Conservation (phyloP, 2,329 filamentous ascomycete species). For the Monosporascus sp. region DNA sequence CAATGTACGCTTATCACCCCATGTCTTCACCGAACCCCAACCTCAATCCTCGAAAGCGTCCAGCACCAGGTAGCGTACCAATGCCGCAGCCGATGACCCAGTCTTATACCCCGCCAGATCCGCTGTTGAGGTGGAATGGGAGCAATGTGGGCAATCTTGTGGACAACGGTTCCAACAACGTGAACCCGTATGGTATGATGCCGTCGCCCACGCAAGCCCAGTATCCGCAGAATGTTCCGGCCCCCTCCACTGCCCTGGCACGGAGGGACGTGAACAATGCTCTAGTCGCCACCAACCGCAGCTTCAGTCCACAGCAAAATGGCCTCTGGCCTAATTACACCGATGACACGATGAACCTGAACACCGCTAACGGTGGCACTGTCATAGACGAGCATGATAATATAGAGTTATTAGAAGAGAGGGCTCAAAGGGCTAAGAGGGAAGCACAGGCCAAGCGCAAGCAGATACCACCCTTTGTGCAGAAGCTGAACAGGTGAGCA, state of each 20-base stretch:
- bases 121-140: constrained; percentile 50
- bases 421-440: constrained; percentile 74
- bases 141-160: constrained; percentile 27
- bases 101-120: constrained; percentile 36
- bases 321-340: constrained; percentile 34
- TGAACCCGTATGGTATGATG: constrained; percentile 27
- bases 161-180: constrained; percentile 26
- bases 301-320: constrained; percentile 21
- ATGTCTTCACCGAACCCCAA: constrained; percentile 20
- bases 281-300: constrained; percentile 33
- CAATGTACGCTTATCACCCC: constrained; percentile 24
- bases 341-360: constrained; percentile 38
- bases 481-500: constrained; percentile 89
- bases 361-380: constrained; percentile 26
- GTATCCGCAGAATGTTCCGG: constrained; percentile 22
- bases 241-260: constrained; percentile 46
- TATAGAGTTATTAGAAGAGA: constrained; percentile 72
- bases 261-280: constrained; percentile 46
- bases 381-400: constrained; percentile 56
- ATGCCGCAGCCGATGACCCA: constrained; percentile 36
- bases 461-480: constrained; percentile 94
- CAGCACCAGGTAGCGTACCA: constrained; percentile 26
- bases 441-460: constrained; percentile 88
- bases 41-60: constrained; percentile 29
- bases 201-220: constrained; percentile 26